Evolutionary conservation across 345 rosid genomes (phyloP), one percentile per base, ranked within the genome.

Genomic region (Excoecaria cochinchinensis): DNA sequence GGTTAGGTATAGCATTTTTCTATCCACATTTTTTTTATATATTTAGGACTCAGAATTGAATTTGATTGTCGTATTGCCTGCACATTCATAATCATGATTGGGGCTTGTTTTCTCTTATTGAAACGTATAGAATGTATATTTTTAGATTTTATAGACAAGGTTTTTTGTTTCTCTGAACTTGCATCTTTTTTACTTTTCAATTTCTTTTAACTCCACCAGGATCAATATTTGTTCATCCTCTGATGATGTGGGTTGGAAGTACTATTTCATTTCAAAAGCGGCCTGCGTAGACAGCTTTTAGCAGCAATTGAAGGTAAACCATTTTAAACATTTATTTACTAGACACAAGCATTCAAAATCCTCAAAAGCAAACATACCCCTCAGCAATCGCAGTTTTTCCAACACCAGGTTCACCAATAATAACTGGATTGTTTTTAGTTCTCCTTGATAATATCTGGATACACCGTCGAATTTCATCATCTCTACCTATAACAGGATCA

Each of bases 371-470:
- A 77, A 70, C 88, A 76, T 78, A 91, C 97, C 94, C 97, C 78
- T 91, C 93, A 42, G 90, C 96, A 60, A 89, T 90, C 51, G 97
- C 97, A 84, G 97, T 92, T 89, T 95, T 95, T 51, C 99, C 93
- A 38, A 94, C 97, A 80, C 97, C 97, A 77, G 97, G 99, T 76
- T 94, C 99, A 53, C 97, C 97, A 63, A 95, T 95, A 70, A 95
- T 92, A 40, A 92, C 97, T 69, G 92, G 97, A 83, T 95, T 95
- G 84, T 92, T 95, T 80, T 95, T 93, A 4, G 98, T 95, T 84
- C 98, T 91, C 86, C 99, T 85, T 55, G 90, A 93, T 66, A 95
- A 82, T 69, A 95, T 95, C 77, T 91, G 94, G 75, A 95, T 92
- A 72, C 95, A 88, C 17, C 92, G 85, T 73, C 92, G 89, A 72